Evolutionary conservation across 2,329 filamentous ascomycete species (phyloP).

Genomic region (Fusarium illudens): DNA sequence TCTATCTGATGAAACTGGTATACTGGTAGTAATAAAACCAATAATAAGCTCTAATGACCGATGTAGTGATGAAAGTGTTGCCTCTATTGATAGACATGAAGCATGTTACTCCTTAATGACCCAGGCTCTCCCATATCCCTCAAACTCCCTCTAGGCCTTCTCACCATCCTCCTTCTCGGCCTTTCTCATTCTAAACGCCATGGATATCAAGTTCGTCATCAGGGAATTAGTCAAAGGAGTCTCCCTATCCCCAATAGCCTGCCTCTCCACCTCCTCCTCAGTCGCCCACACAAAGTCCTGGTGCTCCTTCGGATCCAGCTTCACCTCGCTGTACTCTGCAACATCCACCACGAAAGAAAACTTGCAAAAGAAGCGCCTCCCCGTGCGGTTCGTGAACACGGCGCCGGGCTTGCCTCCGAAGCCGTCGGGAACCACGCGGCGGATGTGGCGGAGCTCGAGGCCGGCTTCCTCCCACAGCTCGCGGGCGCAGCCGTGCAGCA

Average conservation of each 20-base stretch:
- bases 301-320: conserved; percentile 53
- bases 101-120: neutral
- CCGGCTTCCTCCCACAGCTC: conserved; percentile 61
- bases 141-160: neutral
- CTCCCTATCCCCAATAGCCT: conserved; percentile 39
- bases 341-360: conserved; percentile 52
- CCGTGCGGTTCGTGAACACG: conserved; percentile 48
- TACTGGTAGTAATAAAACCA: neutral
- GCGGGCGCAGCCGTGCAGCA: conserved; percentile 55
- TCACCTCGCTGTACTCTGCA: conserved; percentile 38
- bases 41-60: neutral
- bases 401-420: conserved; percentile 30
- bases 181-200: conserved; percentile 44
- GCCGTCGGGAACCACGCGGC: conserved; percentile 43
- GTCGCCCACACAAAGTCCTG: conserved; percentile 51
- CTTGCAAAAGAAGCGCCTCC: conserved; percentile 43
- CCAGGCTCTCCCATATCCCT: neutral
- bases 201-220: conserved; percentile 41
- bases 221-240: conserved; percentile 46
- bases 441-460: conserved; percentile 45
- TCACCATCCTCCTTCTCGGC: conserved; percentile 2
- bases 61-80: neutral
- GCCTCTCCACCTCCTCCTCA: conserved; percentile 48
- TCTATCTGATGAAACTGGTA: neutral
- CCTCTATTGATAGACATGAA: neutral